phyloP scores from a whole-genome alignment of 2,329 filamentous ascomycete genomes.

The Calonectria hongkongensis region DNA sequence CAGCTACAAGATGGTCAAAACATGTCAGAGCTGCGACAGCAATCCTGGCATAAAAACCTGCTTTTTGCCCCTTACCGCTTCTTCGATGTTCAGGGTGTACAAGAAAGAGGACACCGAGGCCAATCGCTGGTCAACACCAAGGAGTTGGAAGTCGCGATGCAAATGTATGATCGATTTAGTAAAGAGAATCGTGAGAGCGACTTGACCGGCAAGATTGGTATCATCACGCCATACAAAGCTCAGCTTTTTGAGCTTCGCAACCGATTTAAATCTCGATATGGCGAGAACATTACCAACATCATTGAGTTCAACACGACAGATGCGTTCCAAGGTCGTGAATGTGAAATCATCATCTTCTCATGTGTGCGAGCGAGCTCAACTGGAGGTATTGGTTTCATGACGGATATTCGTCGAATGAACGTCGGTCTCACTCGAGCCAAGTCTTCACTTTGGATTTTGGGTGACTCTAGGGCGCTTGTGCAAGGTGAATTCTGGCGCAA shows the following conservation, averaged over 20 bases:
- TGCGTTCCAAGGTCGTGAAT: constrained; percentile 97
- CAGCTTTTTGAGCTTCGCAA: constrained; percentile 88
- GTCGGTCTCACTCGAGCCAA: constrained; percentile 97
- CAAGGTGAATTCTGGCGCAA: constrained; percentile 94
- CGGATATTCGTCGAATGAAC: constrained; percentile 99
- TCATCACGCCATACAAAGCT: constrained; percentile 98
- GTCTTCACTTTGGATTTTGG: constrained; percentile 96
- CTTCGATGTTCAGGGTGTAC: constrained; percentile 94
- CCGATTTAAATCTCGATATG: constrained; percentile 83
- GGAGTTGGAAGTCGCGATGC: constrained; percentile 90
- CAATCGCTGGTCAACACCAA: constrained; percentile 93
- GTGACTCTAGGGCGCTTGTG: constrained; percentile 89
- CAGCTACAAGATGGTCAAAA: constrained; percentile 88
- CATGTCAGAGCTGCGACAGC: constrained; percentile 84
- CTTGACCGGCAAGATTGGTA: constrained; percentile 89
- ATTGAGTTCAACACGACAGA: constrained; percentile 99
- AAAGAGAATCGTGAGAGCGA: constrained; percentile 82
- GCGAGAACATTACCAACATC: constrained; percentile 82
- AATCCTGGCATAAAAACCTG: constrained; percentile 89
- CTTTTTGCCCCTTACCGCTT: constrained; percentile 95
- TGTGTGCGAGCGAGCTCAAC: constrained; percentile 95
- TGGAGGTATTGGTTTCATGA: constrained; percentile 98
- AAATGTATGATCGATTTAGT: constrained; percentile 86
- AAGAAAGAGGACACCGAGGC: constrained; percentile 86
- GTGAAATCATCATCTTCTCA: constrained; percentile 98